phyloP scores from a whole-genome alignment of 768 basidiomycete genomes.

The Lentinula boryana region DNA sequence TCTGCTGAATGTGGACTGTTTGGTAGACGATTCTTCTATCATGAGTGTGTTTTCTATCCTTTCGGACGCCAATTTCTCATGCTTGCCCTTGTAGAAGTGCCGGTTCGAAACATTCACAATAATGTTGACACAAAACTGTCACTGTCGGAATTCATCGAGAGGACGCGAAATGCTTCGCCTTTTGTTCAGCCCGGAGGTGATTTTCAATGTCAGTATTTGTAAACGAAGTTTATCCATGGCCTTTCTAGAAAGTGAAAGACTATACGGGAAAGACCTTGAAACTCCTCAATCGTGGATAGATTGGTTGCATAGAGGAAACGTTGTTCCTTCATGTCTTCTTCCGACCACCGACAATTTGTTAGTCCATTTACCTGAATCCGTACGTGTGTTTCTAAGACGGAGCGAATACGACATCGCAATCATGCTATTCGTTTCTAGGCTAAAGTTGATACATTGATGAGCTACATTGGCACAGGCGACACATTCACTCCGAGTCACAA shows the following conservation, averaged over 20 bases:
- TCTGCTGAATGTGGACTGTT: background rate
- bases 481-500: slow-evolving; percentile 85
- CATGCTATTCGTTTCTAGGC: background rate
- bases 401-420: background rate
- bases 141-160: slow-evolving; percentile 47
- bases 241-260: slow-evolving; percentile 45
- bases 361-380: slow-evolving; percentile 45
- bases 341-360: slow-evolving; percentile 59
- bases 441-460: slow-evolving; percentile 74
- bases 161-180: slow-evolving; percentile 26
- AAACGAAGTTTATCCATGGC: background rate
- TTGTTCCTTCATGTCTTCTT: slow-evolving; percentile 48
- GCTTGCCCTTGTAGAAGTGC: slow-evolving; percentile 35
- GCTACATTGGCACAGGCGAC: slow-evolving; percentile 76
- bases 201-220: slow-evolving; percentile 23
- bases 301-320: slow-evolving; percentile 43
- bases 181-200: slow-evolving; percentile 35
- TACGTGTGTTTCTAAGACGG: slow-evolving; percentile 21
- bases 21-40: background rate
- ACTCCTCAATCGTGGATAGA: slow-evolving; percentile 63
- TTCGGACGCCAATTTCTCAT: background rate
- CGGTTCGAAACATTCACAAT: slow-evolving; percentile 58
- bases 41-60: background rate
- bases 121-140: slow-evolving; percentile 47
- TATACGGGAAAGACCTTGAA: slow-evolving; percentile 74